phyloP scores from a whole-genome alignment of 2,329 filamentous ascomycete genomes.

The Aschersonia sp. region DNA sequence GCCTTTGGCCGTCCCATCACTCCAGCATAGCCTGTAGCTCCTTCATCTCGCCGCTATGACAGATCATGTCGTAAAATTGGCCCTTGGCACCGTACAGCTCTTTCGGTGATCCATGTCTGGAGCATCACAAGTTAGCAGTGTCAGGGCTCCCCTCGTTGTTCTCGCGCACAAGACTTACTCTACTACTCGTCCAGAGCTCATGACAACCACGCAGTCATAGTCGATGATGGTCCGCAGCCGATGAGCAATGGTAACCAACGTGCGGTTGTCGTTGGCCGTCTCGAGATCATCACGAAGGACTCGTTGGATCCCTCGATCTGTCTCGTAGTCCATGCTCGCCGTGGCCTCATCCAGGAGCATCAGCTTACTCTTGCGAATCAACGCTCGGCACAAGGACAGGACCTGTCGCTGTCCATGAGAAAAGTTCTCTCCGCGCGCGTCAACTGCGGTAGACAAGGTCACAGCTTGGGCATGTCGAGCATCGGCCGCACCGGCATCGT shows the following conservation, averaged over 20 bases:
- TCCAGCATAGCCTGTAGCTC: conserved; percentile 24
- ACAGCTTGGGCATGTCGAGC: conserved; percentile 11
- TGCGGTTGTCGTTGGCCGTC: conserved; percentile 27
- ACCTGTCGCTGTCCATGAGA: conserved; percentile 44
- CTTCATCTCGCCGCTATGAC: conserved; percentile 37
- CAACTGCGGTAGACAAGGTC: conserved; percentile 30
- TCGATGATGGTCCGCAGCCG: conserved; percentile 43
- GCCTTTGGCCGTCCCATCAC: neutral
- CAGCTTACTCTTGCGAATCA: conserved; percentile 38
- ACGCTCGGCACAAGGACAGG: conserved; percentile 39
- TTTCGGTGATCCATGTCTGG: conserved; percentile 28
- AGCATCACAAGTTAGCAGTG: neutral
- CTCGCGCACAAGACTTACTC: conserved; percentile 23
- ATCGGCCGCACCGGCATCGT: conserved; percentile 6
- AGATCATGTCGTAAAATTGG: conserved; percentile 39
- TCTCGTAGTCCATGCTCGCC: conserved; percentile 44
- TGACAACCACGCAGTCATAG: conserved; percentile 43
- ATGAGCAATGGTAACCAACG: conserved; percentile 44
- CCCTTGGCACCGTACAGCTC: conserved; percentile 29
- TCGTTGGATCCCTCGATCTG: conserved; percentile 39
- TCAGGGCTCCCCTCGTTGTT: neutral
- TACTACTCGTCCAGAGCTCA: conserved; percentile 36
- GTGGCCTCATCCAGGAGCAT: conserved; percentile 45
- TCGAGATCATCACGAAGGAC: conserved; percentile 35
- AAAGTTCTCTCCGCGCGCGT: conserved; percentile 39